Conservation (phyloP, 2,329 filamentous ascomycete species). For the Mollisia scopiformis region DNA sequence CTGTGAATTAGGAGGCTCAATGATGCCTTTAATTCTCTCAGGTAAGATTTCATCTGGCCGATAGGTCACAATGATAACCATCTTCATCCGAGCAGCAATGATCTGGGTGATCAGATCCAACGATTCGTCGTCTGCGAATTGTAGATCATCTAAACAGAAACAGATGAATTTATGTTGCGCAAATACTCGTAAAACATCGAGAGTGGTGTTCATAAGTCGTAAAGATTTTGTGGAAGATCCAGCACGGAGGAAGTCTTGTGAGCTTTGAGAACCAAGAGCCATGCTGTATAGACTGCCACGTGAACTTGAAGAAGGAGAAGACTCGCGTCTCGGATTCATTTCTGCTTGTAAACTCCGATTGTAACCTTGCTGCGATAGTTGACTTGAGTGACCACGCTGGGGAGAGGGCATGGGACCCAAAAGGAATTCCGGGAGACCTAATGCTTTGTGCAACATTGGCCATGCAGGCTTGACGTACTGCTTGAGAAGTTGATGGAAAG, state of each 20-base stretch:
- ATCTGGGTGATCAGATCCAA: slow-evolving; percentile 83
- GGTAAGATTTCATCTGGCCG: slow-evolving; percentile 39
- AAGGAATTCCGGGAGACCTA: slow-evolving; percentile 72
- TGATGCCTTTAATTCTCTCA: slow-evolving; percentile 56
- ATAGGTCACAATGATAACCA: slow-evolving; percentile 58
- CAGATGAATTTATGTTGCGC: slow-evolving; percentile 85
- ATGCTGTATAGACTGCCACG: slow-evolving; percentile 29
- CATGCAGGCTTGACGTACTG: slow-evolving; percentile 66
- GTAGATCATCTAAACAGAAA: slow-evolving; percentile 85
- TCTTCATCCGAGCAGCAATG: slow-evolving; percentile 74
- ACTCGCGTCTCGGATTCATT: slow-evolving; percentile 26
- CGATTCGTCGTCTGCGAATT: slow-evolving; percentile 88
- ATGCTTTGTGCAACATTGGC: slow-evolving; percentile 63
- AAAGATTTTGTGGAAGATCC: slow-evolving; percentile 66
- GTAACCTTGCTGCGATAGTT: slow-evolving; percentile 27
- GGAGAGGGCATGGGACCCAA: slow-evolving; percentile 44
- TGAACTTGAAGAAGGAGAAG: slow-evolving; percentile 33
- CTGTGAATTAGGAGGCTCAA: slow-evolving; percentile 57
- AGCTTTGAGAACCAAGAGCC: slow-evolving; percentile 49
- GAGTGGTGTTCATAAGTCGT: slow-evolving; percentile 82
- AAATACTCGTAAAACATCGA: slow-evolving; percentile 83
- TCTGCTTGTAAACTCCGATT: slow-evolving; percentile 35
- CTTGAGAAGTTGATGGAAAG: slow-evolving; percentile 63
- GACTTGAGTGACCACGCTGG: slow-evolving; percentile 17
- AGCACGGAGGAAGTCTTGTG: slow-evolving; percentile 62